Base-by-base conservation (phyloP, 495 filamentous ascomycete species). In the Penicillium turbatum region DNA sequence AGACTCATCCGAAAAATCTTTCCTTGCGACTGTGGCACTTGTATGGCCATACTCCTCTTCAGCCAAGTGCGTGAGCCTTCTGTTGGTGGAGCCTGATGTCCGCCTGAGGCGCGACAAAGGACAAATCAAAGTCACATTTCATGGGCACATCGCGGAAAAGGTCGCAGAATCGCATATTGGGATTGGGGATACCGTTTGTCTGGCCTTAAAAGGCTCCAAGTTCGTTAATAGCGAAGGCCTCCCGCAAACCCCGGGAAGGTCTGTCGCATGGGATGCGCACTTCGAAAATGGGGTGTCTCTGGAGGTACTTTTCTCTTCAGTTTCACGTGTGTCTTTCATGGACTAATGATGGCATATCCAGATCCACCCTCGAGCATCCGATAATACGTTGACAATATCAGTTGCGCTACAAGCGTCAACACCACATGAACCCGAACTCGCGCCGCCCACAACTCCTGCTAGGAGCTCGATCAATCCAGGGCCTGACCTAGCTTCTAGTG, bases 31-130 rank as follows among this genome's bases (percentile, higher is more conserved):
- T 1, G 84, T 96, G 31, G 89, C 87, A 5, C 82, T 98, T 15
- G 82, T 90, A 40, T 97, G 93, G 92, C 93, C 93, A 0, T 98
- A 88, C 68, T 95, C 87, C 31, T 85, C 84, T 6, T 86, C 88
- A 12, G 85, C 79, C 6, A 76, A 78, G 35, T 84, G 82, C 9
- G 72, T 89, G 56, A 84, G 89, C 44, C 80, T 98, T 29, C 79
- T 90, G 2, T 78, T 96, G 5, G 86, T 87, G 10, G 93, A 97
- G 51, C 84, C 86, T 21, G 92, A 98, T 62, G 88, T 93, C 60
- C 86, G 89, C 36, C 81, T 96, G 31, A 89, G 93, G 16, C 79
- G 80, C 19, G 74, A 73, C 29, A 86, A 82, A 54, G 93, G 93
- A 15, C 90, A 96, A 70, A 85, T 96, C n/a, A 82, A 89, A 11